Evolutionary conservation across 2,329 filamentous ascomycete genomes (phyloP), one percentile per base, ranked within the genome.

Genomic region (Fusarium torulosum): DNA sequence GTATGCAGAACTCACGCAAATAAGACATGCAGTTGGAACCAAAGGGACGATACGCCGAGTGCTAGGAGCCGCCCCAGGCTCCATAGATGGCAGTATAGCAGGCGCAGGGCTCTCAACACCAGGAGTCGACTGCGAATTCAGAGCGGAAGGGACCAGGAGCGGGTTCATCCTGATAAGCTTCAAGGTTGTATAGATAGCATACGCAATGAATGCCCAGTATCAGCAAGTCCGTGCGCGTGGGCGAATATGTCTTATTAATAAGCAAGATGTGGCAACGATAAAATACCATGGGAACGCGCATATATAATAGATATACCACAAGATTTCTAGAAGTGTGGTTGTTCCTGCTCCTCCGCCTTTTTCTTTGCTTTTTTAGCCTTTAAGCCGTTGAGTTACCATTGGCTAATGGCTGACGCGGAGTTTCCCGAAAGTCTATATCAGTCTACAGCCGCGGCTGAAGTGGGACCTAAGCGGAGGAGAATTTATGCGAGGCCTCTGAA

Each of bases 21-120:
- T 37, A 35, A 56, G 37, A 21, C 53, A 56, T 9, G 53, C 47
- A 42, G 47, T 27, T 15, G 53, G 21, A 42, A 42, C 21, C 10
- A 19, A 23, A 21, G 27, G n/a, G 1, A 41, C 13, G 6, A 19
- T 20, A 35, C 35, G 47, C 5, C 46, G 53, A 7, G 27, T 13
- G 9, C n/a, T 15, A 17, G 6, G 6, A 19, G 20, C n/a, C 8
- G 9, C 4, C 1, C 5, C 17, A 35, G 6, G 20, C n/a, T 17
- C 14, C 1, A 6, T 2, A 14, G 37, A 29, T 17, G n/a, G 4
- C 4, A 37, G 7, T 4, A 7, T 10, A 21, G 6, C 0, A 6
- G 14, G 3, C 17, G 31, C 2, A 25, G 17, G 9, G 21, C 15
- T 42, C 17, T 13, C 2, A 21, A 3, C 3, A 19, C 20, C 5